Conservation (phyloP, 2,329 filamentous ascomycete genomes). For the Dothistroma septosporum region DNA sequence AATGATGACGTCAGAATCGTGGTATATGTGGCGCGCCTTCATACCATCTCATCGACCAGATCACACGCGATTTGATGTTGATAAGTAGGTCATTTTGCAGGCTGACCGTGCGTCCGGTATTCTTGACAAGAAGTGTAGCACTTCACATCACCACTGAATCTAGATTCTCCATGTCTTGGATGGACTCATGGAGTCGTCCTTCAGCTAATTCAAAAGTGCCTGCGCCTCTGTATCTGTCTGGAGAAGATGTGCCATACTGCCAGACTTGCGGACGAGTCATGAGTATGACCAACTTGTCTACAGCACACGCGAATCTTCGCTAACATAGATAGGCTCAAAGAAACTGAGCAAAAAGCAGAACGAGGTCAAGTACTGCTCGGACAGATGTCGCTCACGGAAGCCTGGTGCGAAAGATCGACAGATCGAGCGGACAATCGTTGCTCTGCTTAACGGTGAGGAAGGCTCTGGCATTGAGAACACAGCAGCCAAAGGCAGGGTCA, state of each 20-base stretch:
- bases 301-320: not conserved
- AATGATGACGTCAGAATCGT: conserved; percentile 2
- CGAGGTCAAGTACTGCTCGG: conserved; percentile 55
- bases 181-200: conserved; percentile 41
- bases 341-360: conserved; percentile 30
- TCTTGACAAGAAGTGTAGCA: not conserved
- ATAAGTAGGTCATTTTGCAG: not conserved
- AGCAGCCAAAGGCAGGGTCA: conserved; percentile 31
- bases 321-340: conserved; percentile 15
- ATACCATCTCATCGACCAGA: not conserved
- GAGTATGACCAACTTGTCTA: conserved; percentile 29
- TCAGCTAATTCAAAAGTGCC: conserved; percentile 25
- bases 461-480: conserved; percentile 34
- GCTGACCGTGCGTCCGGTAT: not conserved
- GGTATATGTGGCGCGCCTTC: not conserved
- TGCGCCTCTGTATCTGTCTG: conserved; percentile 46
- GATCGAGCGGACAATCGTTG: conserved; percentile 51
- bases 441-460: conserved; percentile 36
- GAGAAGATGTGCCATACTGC: conserved; percentile 52
- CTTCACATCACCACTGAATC: not conserved
- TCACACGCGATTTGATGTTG: not conserved
- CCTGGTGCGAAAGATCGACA: conserved; percentile 41
- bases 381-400: conserved; percentile 51
- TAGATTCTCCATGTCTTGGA: conserved; percentile 43
- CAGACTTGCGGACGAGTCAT: conserved; percentile 56